These are phyloP conservation scores for Polysphondylium violaceum DNA, from an alignment of 78 protist species.

Conservation along the genomic window DNA sequence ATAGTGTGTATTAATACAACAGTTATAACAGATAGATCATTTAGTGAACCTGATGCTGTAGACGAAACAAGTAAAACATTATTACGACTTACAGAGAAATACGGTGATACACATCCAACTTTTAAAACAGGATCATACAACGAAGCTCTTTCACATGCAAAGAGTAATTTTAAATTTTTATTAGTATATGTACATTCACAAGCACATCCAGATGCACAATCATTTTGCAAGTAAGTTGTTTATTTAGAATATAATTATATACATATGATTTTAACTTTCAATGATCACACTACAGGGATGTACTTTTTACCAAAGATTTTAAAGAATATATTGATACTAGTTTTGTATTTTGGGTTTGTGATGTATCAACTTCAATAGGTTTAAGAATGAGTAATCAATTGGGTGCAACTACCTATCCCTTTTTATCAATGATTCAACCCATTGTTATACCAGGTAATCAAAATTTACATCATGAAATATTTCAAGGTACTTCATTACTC, in stretches of 20 bases:
- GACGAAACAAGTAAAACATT: conserved; percentile 41
- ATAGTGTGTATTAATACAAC: not conserved
- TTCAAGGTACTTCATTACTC: conserved; percentile 7
- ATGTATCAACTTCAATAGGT: conserved; percentile 23
- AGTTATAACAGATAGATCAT: not conserved
- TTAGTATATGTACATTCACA: conserved; percentile 53
- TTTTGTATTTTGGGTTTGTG: conserved; percentile 72
- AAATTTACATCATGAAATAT: conserved; percentile 22
- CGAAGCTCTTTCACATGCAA: conserved; percentile 60
- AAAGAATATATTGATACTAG: conserved; percentile 41
- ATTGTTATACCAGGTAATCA: conserved; percentile 41
- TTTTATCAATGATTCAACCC: conserved; percentile 30
- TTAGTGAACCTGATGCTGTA: conserved; percentile 31
- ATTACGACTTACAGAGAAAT: conserved; percentile 9
- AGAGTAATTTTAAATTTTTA: conserved; percentile 45
- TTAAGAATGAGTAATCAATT: conserved; percentile 14
- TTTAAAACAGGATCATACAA: conserved; percentile 24
- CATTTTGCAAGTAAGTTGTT: conserved; percentile 49
- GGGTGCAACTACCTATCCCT: conserved; percentile 50
- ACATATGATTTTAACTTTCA: not conserved
- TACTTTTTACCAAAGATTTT: conserved; percentile 48
- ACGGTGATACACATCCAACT: conserved; percentile 45
- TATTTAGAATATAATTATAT: conserved; percentile 1
- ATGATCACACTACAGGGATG: not conserved
- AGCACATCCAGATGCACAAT: conserved; percentile 29